Base-by-base conservation (phyloP, 805 yeast species). In the Millerago galiae region DNA sequence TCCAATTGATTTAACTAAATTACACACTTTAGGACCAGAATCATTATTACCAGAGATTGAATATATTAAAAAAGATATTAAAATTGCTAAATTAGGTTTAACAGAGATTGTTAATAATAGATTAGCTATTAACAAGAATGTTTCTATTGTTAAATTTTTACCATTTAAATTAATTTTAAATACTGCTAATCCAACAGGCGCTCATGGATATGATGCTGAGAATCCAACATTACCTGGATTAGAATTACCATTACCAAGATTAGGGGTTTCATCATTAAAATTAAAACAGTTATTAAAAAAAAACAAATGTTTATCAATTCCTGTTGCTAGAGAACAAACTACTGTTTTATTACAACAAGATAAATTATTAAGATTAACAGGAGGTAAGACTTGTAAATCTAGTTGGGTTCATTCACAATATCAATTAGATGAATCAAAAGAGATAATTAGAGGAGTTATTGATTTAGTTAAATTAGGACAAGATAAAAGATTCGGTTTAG, bases 361-460 rank as follows among this genome's bases (percentile, higher is more conserved):
- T 68, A 93, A 85, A 61, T 67, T 84, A 14, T 62, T 90, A 43
- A 76, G 95, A 60, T 71, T 91, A 49, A 77, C 91, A 24, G 97
- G 97, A 37, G 95, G 95, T 37, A 71, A 73, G 53, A 71, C 81
- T 21, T 72, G 80, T 41, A 72, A 75, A 46, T 90, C 96, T 53
- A 77, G 87, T 52, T 93, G 95, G 93, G 83, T 85, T 35, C 96
- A 90, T 60, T 86, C 96, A 24, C 68, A 75, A 34, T 80, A 70
- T 65, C 81, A 81, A 61, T 64, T 91, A 43, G 62, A 71, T 26
- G 77, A 75, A 36, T 65, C 68, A 7, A 70, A 59, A 31, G 54
- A 62, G 8, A 38, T 54, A n/a, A 61, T 65, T 27, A 62, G 70
- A 42, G 74, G 75, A 42, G 71, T 80, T 35, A 59, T 68, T 47